These are phyloP conservation scores for Aspergillus sp. DNA, from an alignment of 2,329 filamentous ascomycete genomes.

Conservation along the genomic window DNA sequence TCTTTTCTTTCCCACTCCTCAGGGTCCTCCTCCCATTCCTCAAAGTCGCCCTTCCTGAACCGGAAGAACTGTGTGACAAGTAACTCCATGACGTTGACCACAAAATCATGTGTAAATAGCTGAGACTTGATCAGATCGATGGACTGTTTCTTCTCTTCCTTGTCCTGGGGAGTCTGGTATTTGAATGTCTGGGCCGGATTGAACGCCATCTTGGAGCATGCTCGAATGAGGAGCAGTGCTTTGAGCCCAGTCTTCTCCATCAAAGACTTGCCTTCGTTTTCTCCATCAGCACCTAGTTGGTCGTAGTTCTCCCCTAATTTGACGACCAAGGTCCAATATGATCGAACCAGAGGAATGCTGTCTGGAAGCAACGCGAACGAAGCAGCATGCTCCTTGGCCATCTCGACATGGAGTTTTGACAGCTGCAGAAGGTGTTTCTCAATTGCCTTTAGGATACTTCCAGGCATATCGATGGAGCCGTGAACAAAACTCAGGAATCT, in stretches of 20 bases:
- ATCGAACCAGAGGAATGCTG: constrained; percentile 70
- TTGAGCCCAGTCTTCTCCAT: constrained; percentile 79
- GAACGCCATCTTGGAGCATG: constrained; percentile 82
- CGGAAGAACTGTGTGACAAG: constrained; percentile 86
- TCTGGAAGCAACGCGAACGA: constrained; percentile 81
- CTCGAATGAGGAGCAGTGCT: constrained; percentile 75
- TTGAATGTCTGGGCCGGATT: constrained; percentile 78
- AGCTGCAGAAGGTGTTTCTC: constrained; percentile 87
- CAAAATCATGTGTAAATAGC: constrained; percentile 72
- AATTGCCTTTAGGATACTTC: constrained; percentile 59
- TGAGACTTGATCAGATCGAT: constrained; percentile 67
- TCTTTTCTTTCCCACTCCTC: constrained; percentile 94
- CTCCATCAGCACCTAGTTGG: constrained; percentile 43
- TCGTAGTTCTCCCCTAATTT: constrained; percentile 69
- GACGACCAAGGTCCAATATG: constrained; percentile 81
- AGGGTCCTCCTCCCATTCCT: constrained; percentile 90
- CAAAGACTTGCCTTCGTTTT: constrained; percentile 53
- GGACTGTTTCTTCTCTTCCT: constrained; percentile 71
- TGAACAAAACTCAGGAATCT: constrained; percentile 66
- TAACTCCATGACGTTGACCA: constrained; percentile 76
- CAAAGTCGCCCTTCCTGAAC: constrained; percentile 78
- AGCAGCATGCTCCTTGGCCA: constrained; percentile 74
- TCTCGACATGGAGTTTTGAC: constrained; percentile 84
- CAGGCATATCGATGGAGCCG: constrained; percentile 54
- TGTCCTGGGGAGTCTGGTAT: constrained; percentile 70